Base-by-base conservation (phyloP, 768 basidiomycete species). In the Rhizopogon vesiculosus region DNA sequence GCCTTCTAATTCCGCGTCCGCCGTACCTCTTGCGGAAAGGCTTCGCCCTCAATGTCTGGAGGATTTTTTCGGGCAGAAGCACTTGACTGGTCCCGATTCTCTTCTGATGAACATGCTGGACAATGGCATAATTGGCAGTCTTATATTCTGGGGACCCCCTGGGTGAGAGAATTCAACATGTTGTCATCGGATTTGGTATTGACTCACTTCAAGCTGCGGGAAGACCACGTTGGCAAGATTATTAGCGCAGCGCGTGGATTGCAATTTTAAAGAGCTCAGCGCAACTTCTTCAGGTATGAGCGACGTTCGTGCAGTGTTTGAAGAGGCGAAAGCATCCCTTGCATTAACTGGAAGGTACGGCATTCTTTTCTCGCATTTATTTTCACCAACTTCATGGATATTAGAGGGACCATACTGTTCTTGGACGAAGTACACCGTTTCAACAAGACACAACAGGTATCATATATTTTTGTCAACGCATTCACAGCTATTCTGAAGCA, bases 371-470 rank as follows among this genome's bases (percentile, higher is more conserved):
- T 31, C 31, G 5, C n/a, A 40, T 12, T 54, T 13, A 16, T 19
- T 22, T 25, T 25, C 22, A 12, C 29, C 5, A 7, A 54, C 9
- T 44, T 66, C 25, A 48, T 63, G 41, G 53, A 15, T 38, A 15
- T 25, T 33, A 90, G 87, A 62, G 78, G 79, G 59, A 93, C 91
- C 0, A 72, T 90, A 28, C 64, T 93, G 13, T 93, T 93, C 69
- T 69, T 93, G 54, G 92, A 94, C 62, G 91, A 93, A 69, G 84
- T 93, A 13, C 91, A 92, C 70, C 82, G 89, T 0, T 90, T 89
- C 64, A 87, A 82, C 65, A 86, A 82, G 61, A 72, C 80, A 7
- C 85, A 87, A 57, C 88, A 90, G 69, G 86, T 85, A 55, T 25
- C 35, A 63, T 51, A 7, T 18, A 3, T 39, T 41, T 15, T 41